These are phyloP conservation scores for Suhomyces panamericanus DNA, from an alignment of 1,139 yeast genomes.

Conservation along the genomic window DNA sequence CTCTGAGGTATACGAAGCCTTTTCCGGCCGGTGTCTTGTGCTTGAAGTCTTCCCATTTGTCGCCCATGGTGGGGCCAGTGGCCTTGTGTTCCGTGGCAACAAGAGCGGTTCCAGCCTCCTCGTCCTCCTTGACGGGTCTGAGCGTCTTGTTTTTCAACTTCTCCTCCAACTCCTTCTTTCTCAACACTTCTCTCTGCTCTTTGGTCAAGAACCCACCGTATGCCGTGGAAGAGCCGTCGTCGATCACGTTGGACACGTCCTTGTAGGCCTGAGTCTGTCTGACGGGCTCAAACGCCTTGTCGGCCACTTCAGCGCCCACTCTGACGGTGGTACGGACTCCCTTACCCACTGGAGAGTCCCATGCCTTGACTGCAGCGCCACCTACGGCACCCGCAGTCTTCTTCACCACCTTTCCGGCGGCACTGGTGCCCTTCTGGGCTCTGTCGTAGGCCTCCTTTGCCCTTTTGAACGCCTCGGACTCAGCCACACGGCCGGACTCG, in stretches of 20 bases:
- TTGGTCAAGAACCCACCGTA: constrained; percentile 93
- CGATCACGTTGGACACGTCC: constrained; percentile 84
- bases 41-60: constrained; percentile 69
- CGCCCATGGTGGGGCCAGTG: constrained; percentile 66
- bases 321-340: constrained; percentile 81
- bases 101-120: constrained; percentile 82
- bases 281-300: constrained; percentile 90
- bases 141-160: constrained; percentile 35
- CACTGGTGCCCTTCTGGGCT: constrained; percentile 79
- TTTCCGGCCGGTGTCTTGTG: constrained; percentile 71
- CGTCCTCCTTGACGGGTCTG: constrained; percentile 76
- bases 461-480: constrained; percentile 86
- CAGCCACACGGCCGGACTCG: constrained; percentile 94
- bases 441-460: constrained; percentile 91
- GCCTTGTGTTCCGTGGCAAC: constrained; percentile 83
- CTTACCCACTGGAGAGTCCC: constrained; percentile 95
- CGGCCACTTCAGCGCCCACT: constrained; percentile 78
- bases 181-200: constrained; percentile 74
- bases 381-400: constrained; percentile 96
- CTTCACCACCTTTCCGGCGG: constrained; percentile 79
- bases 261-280: constrained; percentile 88
- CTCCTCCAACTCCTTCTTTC: constrained; percentile 61
- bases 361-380: constrained; percentile 83
- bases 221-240: constrained; percentile 83
- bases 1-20: constrained; percentile 58